These are phyloP conservation scores for Candida nitratophila DNA, from an alignment of 805 yeast genomes.

Conservation along the genomic window DNA sequence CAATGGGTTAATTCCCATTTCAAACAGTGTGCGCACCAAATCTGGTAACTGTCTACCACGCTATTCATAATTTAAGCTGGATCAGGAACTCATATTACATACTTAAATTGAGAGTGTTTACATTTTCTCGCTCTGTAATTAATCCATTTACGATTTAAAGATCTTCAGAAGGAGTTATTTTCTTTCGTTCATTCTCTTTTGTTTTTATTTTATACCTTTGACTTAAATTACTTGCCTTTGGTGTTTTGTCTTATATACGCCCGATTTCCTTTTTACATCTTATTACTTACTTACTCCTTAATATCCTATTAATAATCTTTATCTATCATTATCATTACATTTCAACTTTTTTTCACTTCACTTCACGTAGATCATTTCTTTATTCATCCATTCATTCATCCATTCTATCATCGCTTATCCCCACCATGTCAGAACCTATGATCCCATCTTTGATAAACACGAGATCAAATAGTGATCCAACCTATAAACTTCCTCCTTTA, in stretches of 20 bases:
- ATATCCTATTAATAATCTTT: background rate
- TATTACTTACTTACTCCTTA: background rate
- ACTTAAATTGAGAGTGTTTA: background rate
- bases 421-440: background rate
- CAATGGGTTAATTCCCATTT: no score
- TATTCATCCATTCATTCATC: no score
- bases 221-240: background rate
- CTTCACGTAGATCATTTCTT: no score
- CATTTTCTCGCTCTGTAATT: background rate
- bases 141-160: background rate
- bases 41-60: no score
- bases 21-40: no score
- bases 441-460: background rate
- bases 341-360: no score
- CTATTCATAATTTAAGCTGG: background rate
- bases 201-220: no score
- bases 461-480: conserved; percentile 19
- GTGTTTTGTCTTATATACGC: background rate
- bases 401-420: background rate
- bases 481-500: conserved; percentile 19
- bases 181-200: background rate
- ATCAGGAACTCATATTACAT: background rate
- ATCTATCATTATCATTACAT: background rate
- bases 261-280: background rate
- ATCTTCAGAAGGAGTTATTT: no score